Base-by-base conservation (phyloP, 306 rosid genomes). In the Quercus gilva region DNA sequence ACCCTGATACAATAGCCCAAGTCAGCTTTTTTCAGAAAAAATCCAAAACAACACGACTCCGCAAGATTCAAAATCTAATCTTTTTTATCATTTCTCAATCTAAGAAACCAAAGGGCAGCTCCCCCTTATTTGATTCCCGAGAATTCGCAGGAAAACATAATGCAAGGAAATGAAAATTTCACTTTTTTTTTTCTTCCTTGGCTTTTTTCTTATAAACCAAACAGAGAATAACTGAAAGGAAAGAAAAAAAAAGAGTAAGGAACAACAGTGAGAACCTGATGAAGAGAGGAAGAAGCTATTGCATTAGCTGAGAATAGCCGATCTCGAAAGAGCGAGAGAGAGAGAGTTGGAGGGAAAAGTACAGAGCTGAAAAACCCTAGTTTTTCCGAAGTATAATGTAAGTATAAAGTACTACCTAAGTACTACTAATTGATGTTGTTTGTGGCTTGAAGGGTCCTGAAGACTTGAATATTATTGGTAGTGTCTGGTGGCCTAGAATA, bases 321-420 rank as follows among this genome's bases (percentile, higher is more conserved):
- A 80, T 80, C 79, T 84, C 75, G 65, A 60, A 67, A 69, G 71
- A 72, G 69, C 55, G 45, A 35, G 9, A 59, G 29, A 55, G 65
- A 60, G 5, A 15, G 43, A 25, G 55, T 57, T 76, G 74, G 82
- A 84, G 74, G 84, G 74, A 81, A 80, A 76, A 52, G 77, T 13
- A 2, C 5, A 11, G 15, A 10, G 12, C 17, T 0, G 53, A 26
- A 35, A 67, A 84, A 84, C 87, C 87, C 84, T 80, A 80, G 69
- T 21, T 64, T 18, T 18, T 10, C 20, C 20, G 12, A 64, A 29
- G 45, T 17, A 49, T 12, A 49, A 49, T 49, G 17, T 0, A 49
- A 49, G 15, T 49, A 13, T 13, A 11, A 11, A 11, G 15, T 49
- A 10, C 53, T 49, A 49, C 17, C 4, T 10, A 2, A 49, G 17